These are phyloP conservation scores for Coemansia sp. DNA, from an alignment of 192 early-diverging fungal genomes.

Conservation along the genomic window DNA sequence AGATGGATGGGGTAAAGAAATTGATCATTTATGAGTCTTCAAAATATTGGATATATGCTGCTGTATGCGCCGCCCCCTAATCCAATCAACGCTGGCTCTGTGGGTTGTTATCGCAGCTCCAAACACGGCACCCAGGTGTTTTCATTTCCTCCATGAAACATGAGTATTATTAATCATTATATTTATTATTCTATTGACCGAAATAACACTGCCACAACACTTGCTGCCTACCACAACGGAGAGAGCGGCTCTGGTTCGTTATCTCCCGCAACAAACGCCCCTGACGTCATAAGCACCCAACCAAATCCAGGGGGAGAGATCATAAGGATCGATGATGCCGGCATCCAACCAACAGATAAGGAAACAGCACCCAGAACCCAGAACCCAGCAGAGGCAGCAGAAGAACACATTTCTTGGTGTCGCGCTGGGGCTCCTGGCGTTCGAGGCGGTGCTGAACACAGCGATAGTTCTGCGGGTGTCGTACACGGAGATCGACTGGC, in stretches of 20 bases:
- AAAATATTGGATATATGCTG: not conserved
- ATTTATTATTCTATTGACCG: no score
- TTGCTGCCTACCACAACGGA: not conserved
- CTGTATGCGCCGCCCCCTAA: not conserved
- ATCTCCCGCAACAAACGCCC: not conserved
- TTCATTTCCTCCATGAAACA: no score
- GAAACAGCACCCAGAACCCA: no score
- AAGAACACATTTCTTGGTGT: conserved; percentile 17
- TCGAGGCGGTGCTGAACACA: conserved; percentile 15
- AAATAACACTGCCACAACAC: not conserved
- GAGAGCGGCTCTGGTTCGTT: not conserved
- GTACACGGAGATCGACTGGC: conserved; percentile 97
- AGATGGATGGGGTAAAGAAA: not conserved
- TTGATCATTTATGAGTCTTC: no score
- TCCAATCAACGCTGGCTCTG: not conserved
- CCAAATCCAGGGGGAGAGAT: not conserved
- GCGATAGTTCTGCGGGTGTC: conserved; percentile 29
- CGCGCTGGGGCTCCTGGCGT: conserved; percentile 14
- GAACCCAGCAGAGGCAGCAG: not conserved
- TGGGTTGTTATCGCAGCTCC: not conserved
- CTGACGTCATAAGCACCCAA: not conserved
- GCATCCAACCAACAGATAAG: no score
- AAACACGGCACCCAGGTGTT: not conserved
- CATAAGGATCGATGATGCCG: no score
- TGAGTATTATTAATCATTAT: no score